Conservation (phyloP, 805 yeast genomes). For the Lipomyces lipofer region DNA sequence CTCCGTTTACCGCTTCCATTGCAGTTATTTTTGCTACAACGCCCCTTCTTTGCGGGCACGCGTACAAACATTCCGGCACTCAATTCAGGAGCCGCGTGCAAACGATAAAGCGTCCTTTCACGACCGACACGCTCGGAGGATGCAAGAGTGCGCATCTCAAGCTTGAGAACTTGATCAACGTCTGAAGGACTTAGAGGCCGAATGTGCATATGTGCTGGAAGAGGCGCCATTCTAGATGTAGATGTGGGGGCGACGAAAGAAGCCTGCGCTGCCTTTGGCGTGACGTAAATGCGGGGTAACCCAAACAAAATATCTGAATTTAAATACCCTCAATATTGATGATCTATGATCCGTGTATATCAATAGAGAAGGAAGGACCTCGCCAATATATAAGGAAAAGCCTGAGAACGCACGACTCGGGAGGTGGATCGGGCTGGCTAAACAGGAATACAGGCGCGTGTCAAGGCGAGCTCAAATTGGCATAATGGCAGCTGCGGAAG, state of each 20-base stretch:
- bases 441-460: no score
- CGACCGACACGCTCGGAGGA: conserved; percentile 64
- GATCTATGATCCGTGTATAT: no score
- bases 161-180: conserved; percentile 54
- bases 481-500: no score
- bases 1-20: not conserved
- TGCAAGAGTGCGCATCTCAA: conserved; percentile 72
- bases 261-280: no score
- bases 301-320: no score
- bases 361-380: no score
- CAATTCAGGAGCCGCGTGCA: conserved; percentile 83
- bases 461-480: no score
- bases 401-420: no score
- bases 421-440: no score
- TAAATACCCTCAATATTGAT: no score
- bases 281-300: no score
- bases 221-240: conserved; percentile 13
- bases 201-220: conserved; percentile 63
- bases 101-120: conserved; percentile 68
- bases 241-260: not conserved
- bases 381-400: no score
- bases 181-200: conserved; percentile 83
- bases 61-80: conserved; percentile 85
- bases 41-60: conserved; percentile 52
- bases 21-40: conserved; percentile 19